These are phyloP conservation scores for Solanum hybrid DNA, from an alignment of 305 asterid genomes.

Conservation along the genomic window DNA sequence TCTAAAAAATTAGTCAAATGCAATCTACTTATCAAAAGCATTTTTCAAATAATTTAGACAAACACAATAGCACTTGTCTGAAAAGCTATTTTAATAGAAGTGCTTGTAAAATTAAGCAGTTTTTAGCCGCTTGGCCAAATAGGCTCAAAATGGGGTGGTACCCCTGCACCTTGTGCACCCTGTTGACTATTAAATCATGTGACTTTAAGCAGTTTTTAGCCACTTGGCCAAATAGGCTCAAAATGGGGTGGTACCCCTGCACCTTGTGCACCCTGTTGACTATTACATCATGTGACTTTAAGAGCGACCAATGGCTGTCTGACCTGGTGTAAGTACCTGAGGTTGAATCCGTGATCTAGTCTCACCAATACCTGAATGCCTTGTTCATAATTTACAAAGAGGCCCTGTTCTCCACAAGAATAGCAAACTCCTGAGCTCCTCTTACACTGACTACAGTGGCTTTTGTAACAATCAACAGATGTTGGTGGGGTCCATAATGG, in stretches of 20 bases:
- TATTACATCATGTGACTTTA: not conserved
- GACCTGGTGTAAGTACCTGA: not conserved
- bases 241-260: not conserved
- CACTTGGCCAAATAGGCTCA: too few relatives aligned
- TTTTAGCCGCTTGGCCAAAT: not conserved
- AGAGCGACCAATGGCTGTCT: not conserved
- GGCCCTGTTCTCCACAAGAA: not conserved
- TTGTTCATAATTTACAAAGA: not conserved
- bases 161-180: not conserved
- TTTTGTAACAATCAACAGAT: not conserved
- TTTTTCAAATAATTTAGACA: not conserved
- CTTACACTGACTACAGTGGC: not conserved
- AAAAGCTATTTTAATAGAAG: too few relatives aligned
- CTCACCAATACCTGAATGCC: not conserved
- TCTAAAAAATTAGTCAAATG: not conserved
- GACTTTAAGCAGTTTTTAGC: too few relatives aligned
- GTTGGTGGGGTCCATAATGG: not conserved
- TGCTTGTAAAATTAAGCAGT: not conserved
- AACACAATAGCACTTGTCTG: not conserved
- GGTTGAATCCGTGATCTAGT: not conserved
- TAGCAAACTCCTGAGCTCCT: not conserved
- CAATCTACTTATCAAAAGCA: not conserved
- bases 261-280: not conserved
- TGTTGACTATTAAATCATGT: not conserved
- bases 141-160: not conserved